Percentiles rank a stretch among this genome's conserved stretches.
Conservation (phyloP, 208 protist species). For the Chromosphaera perkinsii region DNA sequence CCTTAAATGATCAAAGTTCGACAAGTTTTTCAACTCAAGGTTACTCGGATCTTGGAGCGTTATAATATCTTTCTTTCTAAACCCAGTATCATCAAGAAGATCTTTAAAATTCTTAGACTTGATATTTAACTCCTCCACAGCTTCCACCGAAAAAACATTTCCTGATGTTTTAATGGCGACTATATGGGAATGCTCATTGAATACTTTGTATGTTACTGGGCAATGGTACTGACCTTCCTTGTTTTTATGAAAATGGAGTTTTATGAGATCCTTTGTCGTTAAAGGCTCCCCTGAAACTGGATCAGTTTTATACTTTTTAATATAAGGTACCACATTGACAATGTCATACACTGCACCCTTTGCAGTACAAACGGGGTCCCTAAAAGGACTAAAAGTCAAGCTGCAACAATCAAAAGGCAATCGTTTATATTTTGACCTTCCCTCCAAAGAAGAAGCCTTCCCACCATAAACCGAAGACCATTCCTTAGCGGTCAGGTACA, state of each 20-base stretch:
- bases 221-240: slow-evolving; percentile 52
- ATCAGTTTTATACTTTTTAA: slow-evolving; percentile 65
- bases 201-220: no score
- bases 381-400: slow-evolving; percentile 64
- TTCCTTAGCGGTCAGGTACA: slow-evolving; percentile 23
- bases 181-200: no score
- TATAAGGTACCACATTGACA: slow-evolving; percentile 59
- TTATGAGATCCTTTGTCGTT: slow-evolving; percentile 60
- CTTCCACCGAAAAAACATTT: no score
- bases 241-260: slow-evolving; percentile 58
- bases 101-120: no score
- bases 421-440: slow-evolving; percentile 13
- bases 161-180: no score
- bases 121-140: no score
- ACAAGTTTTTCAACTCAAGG: no score
- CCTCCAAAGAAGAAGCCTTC: slow-evolving; percentile 10
- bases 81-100: no score
- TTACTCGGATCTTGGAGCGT: no score
- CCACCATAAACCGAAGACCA: slow-evolving; percentile 24
- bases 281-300: slow-evolving; percentile 65
- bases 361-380: slow-evolving; percentile 56
- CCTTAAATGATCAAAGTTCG: no score
- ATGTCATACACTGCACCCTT: slow-evolving; percentile 62
- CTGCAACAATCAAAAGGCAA: slow-evolving; percentile 68
- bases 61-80: no score